These are phyloP conservation scores for Collybia nuda DNA, from an alignment of 768 basidiomycete genomes.

Conservation along the genomic window DNA sequence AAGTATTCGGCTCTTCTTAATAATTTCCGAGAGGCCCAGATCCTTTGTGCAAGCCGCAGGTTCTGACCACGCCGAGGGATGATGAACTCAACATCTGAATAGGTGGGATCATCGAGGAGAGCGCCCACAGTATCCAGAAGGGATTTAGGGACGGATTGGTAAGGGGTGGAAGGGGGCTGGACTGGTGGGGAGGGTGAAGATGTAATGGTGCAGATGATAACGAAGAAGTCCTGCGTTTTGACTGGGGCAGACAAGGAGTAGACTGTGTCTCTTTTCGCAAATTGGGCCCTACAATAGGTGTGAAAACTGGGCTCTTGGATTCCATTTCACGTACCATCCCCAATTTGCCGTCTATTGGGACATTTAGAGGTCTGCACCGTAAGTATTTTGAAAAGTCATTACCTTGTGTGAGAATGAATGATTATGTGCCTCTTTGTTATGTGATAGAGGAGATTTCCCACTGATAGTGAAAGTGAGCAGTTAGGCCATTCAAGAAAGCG, in stretches of 20 bases:
- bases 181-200: slow-evolving; percentile 52
- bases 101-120: slow-evolving; percentile 77
- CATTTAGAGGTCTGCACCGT: neutral
- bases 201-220: slow-evolving; percentile 78
- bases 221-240: slow-evolving; percentile 63
- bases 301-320: neutral
- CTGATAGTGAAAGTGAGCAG: slow-evolving; percentile 19
- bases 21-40: slow-evolving; percentile 71
- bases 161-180: slow-evolving; percentile 44
- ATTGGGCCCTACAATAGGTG: slow-evolving; percentile 61
- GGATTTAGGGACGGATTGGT: slow-evolving; percentile 61
- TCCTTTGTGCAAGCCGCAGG: slow-evolving; percentile 38
- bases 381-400: neutral
- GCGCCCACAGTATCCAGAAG: slow-evolving; percentile 72
- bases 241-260: slow-evolving; percentile 57
- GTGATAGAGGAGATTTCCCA: slow-evolving; percentile 50
- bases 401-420: slow-evolving; percentile 77
- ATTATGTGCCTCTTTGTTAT: slow-evolving; percentile 77
- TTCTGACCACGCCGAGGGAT: slow-evolving; percentile 47
- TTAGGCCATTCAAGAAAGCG: neutral
- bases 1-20: slow-evolving; percentile 79
- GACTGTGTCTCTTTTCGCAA: slow-evolving; percentile 70
- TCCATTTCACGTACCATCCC: slow-evolving; percentile 62
- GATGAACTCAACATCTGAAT: slow-evolving; percentile 84
- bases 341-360: slow-evolving; percentile 70